Evolutionary conservation across 192 early-diverging fungal species (phyloP).

Genomic region (Backusella luteola): DNA sequence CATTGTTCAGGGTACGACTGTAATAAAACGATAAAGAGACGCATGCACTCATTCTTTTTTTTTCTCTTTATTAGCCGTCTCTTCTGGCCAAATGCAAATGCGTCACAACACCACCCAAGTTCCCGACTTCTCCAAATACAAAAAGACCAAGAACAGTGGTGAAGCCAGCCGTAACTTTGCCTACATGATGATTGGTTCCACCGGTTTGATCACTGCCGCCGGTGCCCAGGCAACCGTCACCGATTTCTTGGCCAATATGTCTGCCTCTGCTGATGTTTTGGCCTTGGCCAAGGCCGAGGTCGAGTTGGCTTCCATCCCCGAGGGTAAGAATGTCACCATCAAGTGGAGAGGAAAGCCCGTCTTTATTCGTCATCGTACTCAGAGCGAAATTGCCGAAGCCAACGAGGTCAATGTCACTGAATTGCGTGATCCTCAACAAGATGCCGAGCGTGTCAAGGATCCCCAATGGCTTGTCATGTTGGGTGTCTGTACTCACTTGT

Average conservation of each 20-base stretch:
- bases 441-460: constrained; percentile 84
- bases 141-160: constrained; percentile 56
- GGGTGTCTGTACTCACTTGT: constrained; percentile 63
- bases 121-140: constrained; percentile 79
- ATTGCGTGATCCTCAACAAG: constrained; percentile 90
- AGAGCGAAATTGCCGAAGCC: constrained; percentile 92
- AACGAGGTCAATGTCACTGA: constrained; percentile 74
- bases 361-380: constrained; percentile 95
- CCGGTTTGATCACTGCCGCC: constrained; percentile 77
- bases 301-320: constrained; percentile 85
- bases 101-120: constrained; percentile 53
- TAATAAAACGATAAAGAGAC: neutral
- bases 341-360: constrained; percentile 99
- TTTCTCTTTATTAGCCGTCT: neutral
- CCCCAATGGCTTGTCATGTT: constrained; percentile 98
- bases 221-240: constrained; percentile 90
- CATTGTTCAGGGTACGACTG: constrained; percentile 42
- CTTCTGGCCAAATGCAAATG: constrained; percentile 32
- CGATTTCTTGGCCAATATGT: constrained; percentile 80
- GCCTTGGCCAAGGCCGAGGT: constrained; percentile 98
- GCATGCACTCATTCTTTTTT: no score
- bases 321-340: constrained; percentile 95
- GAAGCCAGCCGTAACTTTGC: constrained; percentile 75
- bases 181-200: constrained; percentile 94
- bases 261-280: constrained; percentile 97